A percentile compares a stretch with the other conserved stretches of the same genome.
phyloP scores from a whole-genome alignment of 1,284 basidiomycete genomes.

The Pyrrhoderma noxium region DNA sequence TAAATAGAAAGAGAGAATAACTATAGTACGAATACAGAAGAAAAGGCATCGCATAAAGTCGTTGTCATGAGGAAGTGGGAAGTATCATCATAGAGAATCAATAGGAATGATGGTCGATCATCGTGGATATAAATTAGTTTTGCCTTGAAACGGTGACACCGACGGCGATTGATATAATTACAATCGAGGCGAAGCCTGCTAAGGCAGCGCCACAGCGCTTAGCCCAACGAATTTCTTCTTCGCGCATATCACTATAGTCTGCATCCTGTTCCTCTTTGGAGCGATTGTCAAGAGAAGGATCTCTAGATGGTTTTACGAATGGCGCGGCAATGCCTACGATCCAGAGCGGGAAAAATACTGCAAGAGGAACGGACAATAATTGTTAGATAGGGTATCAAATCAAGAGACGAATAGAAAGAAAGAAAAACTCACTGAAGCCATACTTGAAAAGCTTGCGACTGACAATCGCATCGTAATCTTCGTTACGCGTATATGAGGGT shows the following conservation, averaged over 20 bases:
- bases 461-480: constrained; percentile 11
- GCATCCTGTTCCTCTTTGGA: constrained; percentile 16
- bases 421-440: constrained; percentile 14
- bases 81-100: no score
- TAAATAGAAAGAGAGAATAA: no score
- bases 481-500: constrained; percentile 10
- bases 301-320: constrained; percentile 10
- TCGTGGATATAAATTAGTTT: no score
- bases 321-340: constrained; percentile 16
- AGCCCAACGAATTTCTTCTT: constrained; percentile 15
- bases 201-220: constrained; percentile 14
- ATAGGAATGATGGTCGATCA: no score
- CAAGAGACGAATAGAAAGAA: background rate
- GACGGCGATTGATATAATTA: constrained; percentile 12
- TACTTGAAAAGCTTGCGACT: constrained; percentile 18
- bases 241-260: constrained; percentile 12
- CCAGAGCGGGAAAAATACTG: constrained; percentile 19
- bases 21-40: no score
- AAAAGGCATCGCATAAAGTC: no score
- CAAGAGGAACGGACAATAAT: background rate
- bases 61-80: no score
- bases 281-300: constrained; percentile 14
- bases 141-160: constrained; percentile 14
- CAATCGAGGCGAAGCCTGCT: constrained; percentile 4
- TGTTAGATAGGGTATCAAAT: background rate